Evolutionary conservation across 345 rosid genomes (phyloP), one percentile per base, ranked within the genome.

Genomic region (Pseudoturritis turrita): DNA sequence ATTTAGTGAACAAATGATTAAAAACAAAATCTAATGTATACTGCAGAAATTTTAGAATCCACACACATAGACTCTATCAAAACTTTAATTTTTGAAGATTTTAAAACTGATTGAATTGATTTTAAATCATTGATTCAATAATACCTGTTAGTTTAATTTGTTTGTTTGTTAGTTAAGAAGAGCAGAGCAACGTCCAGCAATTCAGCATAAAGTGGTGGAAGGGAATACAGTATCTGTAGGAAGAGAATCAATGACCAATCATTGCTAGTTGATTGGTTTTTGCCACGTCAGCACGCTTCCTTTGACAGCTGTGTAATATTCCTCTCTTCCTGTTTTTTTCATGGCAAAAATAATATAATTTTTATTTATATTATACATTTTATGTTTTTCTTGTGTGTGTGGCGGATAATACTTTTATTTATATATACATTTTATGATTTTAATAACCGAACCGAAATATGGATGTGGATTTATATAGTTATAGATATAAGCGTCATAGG

Each of bases 161-260:
- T 40, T 43, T 28, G 54, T 22, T 47, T 4, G 35, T 40, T 28
- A 31, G 17, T 31, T 31, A n/a, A 14, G 2, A 41, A 14, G 12
- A 15, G 58, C 36, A 57, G 9, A 26, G 18, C 8, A 52, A 55
- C 51, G 77, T 73, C n/a, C n/a, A n/a, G n/a, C n/a, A n/a, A n/a
- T n/a, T n/a, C 65, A 65, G 58, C 77, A 45, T 23, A 50, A 73
- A 73, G 50, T 46, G 71, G 71, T 73, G 65, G 71, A 73, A 64
- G 47, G 13, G 65, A 64, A 73, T 64, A 62, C 44, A 71, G 37
- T 43, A 40, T 55, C 63, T 63, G 76, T 47, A 72, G 0, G 46
- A 40, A 31, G 69, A 72, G 60, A 59, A 19, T 22, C 47, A 67
- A 14, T 67, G 49, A 58, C 73, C 68, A 74, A 74, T 74, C 78